Evolutionary conservation across 345 rosid species (phyloP).

Genomic region (Turritis glabra): DNA sequence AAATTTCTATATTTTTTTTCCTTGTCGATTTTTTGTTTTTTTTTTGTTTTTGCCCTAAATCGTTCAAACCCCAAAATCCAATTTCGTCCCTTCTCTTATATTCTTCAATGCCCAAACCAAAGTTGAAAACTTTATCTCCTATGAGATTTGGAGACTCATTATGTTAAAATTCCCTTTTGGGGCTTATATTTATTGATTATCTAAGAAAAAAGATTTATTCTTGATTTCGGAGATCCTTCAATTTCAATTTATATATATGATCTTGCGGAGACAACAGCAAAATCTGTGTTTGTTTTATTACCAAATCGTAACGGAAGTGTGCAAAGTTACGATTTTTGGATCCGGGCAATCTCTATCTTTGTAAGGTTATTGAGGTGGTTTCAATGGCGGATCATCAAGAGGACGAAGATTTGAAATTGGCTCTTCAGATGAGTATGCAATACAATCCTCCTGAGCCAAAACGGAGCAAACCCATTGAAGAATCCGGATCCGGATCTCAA

Average conservation of each 20-base stretch:
- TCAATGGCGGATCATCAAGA: slow-evolving; percentile 96
- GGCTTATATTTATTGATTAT: neutral
- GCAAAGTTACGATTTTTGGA: slow-evolving; percentile 11
- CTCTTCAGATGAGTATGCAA: slow-evolving; percentile 93
- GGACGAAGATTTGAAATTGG: slow-evolving; percentile 83
- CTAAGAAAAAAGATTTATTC: neutral
- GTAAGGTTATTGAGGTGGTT: neutral
- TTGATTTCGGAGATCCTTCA: neutral
- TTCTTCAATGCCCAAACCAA: slow-evolving; percentile 9
- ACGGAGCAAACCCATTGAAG: slow-evolving; percentile 86
- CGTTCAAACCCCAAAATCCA: neutral
- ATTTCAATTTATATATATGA: slow-evolving; percentile 5
- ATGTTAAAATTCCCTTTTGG: neutral
- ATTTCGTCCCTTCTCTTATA: neutral
- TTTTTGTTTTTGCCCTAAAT: slow-evolving; percentile 28
- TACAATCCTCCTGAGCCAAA: slow-evolving; percentile 87
- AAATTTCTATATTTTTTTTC: neutral
- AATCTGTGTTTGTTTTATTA: neutral
- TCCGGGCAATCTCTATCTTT: neutral
- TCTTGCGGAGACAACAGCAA: slow-evolving; percentile 1
- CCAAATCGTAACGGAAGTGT: slow-evolving; percentile 16
- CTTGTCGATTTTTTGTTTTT: too few species aligned
- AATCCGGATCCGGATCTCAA: slow-evolving; percentile 41
- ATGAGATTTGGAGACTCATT: neutral
- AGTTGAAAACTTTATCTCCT: neutral